Conservation (phyloP, 78 protist species). For the Dictyostelium capitatum region DNA sequence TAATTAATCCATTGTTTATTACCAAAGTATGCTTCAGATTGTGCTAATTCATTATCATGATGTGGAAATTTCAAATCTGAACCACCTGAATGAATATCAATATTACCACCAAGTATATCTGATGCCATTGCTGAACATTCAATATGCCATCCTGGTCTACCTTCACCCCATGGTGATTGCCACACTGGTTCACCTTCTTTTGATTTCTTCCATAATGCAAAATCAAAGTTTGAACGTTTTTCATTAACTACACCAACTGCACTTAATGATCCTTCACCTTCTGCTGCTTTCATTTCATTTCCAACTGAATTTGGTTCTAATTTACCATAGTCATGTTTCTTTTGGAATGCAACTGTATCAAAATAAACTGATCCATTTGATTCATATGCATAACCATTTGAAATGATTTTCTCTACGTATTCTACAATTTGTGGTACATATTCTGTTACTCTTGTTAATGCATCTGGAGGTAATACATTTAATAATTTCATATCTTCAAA, state of each 20-base stretch:
- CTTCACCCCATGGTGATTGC: conserved; percentile 97
- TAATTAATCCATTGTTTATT: conserved; percentile 96
- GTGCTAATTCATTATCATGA: conserved; percentile 99
- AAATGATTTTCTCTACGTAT: conserved; percentile 91
- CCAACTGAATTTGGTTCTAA: conserved; percentile 87
- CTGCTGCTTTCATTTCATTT: conserved; percentile 75
- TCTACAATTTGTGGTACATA: conserved; percentile 95
- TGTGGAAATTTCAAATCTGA: conserved; percentile 99
- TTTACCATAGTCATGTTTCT: conserved; percentile 90
- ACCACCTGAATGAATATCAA: conserved; percentile 98
- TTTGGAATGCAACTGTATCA: conserved; percentile 76
- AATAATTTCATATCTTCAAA: conserved; percentile 93
- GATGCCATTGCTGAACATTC: conserved; percentile 99
- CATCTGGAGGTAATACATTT: conserved; percentile 92
- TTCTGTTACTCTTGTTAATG: conserved; percentile 97
- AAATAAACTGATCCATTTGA: conserved; percentile 93
- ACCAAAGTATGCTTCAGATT: conserved; percentile 89
- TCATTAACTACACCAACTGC: conserved; percentile 13
- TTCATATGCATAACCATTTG: conserved; percentile 93
- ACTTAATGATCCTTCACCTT: conserved; percentile 83
- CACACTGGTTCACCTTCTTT: conserved; percentile 92
- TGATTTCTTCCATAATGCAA: conserved; percentile 96
- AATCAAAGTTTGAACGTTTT: conserved; percentile 78
- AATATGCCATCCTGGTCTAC: conserved; percentile 99
- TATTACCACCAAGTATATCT: conserved; percentile 76